Evolutionary conservation across 2,329 filamentous ascomycete species (phyloP).

Genomic region (Pseudogymnoascus sp.): DNA sequence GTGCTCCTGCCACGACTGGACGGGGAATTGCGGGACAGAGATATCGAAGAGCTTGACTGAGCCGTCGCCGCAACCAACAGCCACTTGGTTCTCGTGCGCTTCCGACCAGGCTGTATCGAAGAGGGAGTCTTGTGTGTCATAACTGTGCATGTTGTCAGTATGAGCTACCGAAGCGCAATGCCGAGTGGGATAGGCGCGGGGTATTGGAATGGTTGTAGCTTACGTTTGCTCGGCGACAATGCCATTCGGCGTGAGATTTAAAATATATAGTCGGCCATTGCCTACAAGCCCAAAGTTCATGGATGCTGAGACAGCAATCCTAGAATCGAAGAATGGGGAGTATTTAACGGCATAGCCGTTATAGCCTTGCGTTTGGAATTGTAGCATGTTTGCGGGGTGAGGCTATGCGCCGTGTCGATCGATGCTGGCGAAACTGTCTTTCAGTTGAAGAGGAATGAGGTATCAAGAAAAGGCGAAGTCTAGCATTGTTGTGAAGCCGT

Average conservation of each 20-base stretch:
- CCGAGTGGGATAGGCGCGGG: background rate
- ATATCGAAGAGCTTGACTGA: conserved; percentile 92
- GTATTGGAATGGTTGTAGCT: conserved; percentile 17
- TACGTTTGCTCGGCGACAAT: conserved; percentile 78
- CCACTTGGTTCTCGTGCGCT: conserved; percentile 87
- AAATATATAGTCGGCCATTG: conserved; percentile 81
- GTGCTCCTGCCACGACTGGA: conserved; percentile 90
- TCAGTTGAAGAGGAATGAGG: background rate
- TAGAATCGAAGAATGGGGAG: conserved; percentile 94
- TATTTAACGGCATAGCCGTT: conserved; percentile 98
- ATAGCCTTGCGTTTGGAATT: conserved; percentile 87
- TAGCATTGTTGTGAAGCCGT: conserved; percentile 6
- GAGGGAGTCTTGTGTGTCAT: conserved; percentile 93
- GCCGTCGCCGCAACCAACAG: conserved; percentile 85
- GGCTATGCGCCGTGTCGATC: background rate
- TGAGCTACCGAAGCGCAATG: background rate
- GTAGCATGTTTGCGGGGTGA: conserved; percentile 56
- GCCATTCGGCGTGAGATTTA: conserved; percentile 74
- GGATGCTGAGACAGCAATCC: conserved; percentile 81
- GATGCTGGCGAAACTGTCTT: background rate
- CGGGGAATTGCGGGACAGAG: conserved; percentile 68
- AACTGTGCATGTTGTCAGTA: conserved; percentile 42
- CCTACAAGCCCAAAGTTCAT: conserved; percentile 96
- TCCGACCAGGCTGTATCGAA: conserved; percentile 96
- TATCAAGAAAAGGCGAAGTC: background rate